Evolutionary conservation across 805 yeast genomes (phyloP), one percentile per base, ranked within the genome.

Genomic region (Zygosaccharomyces gambellarensis): DNA sequence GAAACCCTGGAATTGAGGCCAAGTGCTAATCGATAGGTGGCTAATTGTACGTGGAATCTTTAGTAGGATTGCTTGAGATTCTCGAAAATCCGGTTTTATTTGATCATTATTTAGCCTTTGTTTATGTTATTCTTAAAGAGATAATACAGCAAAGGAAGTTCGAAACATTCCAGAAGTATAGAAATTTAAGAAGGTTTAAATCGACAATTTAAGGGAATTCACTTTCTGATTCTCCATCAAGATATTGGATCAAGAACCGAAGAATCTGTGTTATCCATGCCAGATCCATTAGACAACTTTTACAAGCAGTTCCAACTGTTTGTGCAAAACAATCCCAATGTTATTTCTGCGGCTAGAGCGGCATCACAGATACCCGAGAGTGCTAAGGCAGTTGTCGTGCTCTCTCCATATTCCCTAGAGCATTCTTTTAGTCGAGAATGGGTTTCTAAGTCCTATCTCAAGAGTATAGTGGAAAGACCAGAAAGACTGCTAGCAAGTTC

Each of bases 391-490:
- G 72, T 83, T 36, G 71, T 87, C 5, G 71, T 87, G 4, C 64
- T 87, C 19, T 81, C 92, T 0, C 92, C 95, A 0, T 72, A 78
- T 49, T 81, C 89, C 1, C 72, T 85, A 29, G 78, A 80, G 53
- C 96, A 87, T 67, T 79, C 79, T 0, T 88, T 85, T 63, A 82
- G 87, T 4, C 74, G 96, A 34, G 71, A 72, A 27, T 87, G 96
- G 96, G 89, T 82, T 2, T 71, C 87, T 6, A 85, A 83, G 61
- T 65, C 80, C 1, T 83, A 84, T 58, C 65, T 77, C 39, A 71
- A 83, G 14, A 79, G 90, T 0, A 83, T 87, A 31, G 92, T 87
- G 23, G 96, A 87, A 66, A 70, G 92, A 40, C 96, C 96, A 1
- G 90, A 87, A 64, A 71, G 96, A 28, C 68, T 87, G 41, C 72